Base-by-base conservation (phyloP, 495 filamentous ascomycete species). In the Gamarada debralockiae region DNA sequence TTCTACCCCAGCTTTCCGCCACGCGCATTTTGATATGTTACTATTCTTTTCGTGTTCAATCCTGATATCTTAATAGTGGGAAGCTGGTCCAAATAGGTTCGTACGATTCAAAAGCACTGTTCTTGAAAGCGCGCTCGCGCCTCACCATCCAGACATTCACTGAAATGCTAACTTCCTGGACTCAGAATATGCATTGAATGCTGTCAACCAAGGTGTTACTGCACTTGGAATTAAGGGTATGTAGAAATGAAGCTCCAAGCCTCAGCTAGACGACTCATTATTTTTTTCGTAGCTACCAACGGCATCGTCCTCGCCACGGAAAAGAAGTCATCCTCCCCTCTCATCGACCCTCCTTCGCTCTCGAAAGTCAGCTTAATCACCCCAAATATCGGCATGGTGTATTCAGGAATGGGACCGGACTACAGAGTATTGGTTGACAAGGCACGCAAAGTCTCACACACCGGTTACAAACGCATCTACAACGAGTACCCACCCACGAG, bases 321-420 rank as follows among this genome's bases (percentile, higher is more conserved):
- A 71, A 97, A 99, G 83, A 99, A 99, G 73, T 97, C 92, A 33
- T 95, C 91, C 15, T 96, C 93, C 3, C 90, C 92, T 40, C 86
- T 97, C 65, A 92, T 91, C 73, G 92, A 96, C 67, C 85, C 92
- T 50, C 81, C 85, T 50, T 97, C 95, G 20, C 85, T 95, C 64
- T 93, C 92, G 66, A 99, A 99, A 77, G 89, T 99, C 78, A 93
- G 88, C 68, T 81, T 93, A 62, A 89, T 99, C 75, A 97, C 95
- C 37, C 93, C 93, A 56, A 90, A 99, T 79, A 97, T 97, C 74
- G 95, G 95, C 69, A 97, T 97, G 95, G 95, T 99, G 64, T 99
- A 99, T 75, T 87, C 88, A 20, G 93, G 93, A 67, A 99, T 98
- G 93, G 90, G 95, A 15, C 93, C 93, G 46, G 95, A 99, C 72